Conservation (phyloP, 108 stramenopile species). For the Chaetoceros muelleri region DNA sequence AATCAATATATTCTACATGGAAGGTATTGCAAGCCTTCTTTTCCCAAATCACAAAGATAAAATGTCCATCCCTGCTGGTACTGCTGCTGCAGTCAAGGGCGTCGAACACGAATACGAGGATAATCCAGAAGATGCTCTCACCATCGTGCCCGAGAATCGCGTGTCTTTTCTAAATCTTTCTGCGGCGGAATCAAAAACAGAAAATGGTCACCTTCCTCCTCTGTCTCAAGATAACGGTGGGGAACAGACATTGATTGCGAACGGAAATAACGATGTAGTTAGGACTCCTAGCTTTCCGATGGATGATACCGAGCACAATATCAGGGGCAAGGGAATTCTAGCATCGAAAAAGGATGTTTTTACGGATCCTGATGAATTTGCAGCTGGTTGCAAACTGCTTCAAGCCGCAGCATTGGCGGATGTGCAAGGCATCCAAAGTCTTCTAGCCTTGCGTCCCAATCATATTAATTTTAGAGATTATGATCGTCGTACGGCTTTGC, state of each 20-base stretch:
- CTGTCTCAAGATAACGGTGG: neutral
- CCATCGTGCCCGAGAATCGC: neutral
- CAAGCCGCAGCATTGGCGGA: conserved; percentile 64
- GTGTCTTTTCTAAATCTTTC: neutral
- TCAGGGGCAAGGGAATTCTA: conserved; percentile 32
- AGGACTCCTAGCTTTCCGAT: neutral
- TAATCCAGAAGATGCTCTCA: neutral
- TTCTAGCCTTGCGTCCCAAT: conserved; percentile 23
- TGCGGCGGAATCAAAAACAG: neutral
- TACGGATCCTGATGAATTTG: conserved; percentile 55
- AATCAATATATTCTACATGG: too few relatives aligned
- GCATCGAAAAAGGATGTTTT: conserved; percentile 42
- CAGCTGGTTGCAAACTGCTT: conserved; percentile 69
- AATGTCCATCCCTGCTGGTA: too few relatives aligned
- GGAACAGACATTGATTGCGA: neutral
- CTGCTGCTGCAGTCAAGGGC: neutral
- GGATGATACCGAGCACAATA: conserved; percentile 12
- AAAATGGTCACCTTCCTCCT: neutral
- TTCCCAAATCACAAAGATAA: too few relatives aligned
- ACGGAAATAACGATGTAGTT: neutral
- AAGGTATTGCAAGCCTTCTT: too few relatives aligned
- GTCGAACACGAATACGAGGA: neutral
- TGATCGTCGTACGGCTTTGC: conserved; percentile 79
- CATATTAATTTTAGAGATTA: conserved; percentile 81
- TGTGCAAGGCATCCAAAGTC: conserved; percentile 16